Conservation (phyloP, 2,329 filamentous ascomycete species). For the Sordariomycetes sp. region DNA sequence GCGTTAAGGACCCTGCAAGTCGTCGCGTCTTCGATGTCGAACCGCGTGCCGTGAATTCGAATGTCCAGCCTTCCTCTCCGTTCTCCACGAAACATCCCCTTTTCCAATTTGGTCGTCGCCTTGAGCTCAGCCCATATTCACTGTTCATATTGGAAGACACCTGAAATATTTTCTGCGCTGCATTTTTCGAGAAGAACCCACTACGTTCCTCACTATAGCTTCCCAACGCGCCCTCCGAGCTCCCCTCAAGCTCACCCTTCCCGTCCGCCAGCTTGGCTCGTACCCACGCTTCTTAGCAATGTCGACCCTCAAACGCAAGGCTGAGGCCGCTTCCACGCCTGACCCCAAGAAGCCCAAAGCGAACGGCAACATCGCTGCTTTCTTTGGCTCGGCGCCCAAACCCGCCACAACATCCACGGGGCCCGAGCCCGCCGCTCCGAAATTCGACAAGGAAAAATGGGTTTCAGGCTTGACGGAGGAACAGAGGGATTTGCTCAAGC, state of each 20-base stretch:
- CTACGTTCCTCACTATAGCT: not conserved
- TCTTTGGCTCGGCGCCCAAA: conserved; percentile 73
- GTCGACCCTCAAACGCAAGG: conserved; percentile 60
- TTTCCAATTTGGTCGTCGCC: too few species aligned
- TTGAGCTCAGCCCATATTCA: too few species aligned
- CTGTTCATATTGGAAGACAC: too few species aligned
- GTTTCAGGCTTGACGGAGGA: conserved; percentile 69
- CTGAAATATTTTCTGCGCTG: too few species aligned
- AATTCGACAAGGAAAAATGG: conserved; percentile 89
- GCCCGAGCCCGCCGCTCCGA: conserved; percentile 24
- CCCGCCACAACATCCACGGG: conserved; percentile 17
- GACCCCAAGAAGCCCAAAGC: conserved; percentile 64
- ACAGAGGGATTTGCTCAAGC: conserved; percentile 69
- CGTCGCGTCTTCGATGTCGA: too few species aligned
- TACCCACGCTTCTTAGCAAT: conserved; percentile 15
- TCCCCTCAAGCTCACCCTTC: not conserved
- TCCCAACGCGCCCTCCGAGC: not conserved
- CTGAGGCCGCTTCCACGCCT: conserved; percentile 28
- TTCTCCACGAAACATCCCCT: too few species aligned
- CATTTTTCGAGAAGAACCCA: too few species aligned
- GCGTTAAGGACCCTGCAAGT: too few species aligned
- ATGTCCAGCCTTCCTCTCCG: too few species aligned
- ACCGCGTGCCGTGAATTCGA: too few species aligned
- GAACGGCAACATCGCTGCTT: conserved; percentile 76
- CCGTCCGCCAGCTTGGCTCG: not conserved